Evolutionary conservation across 306 rosid genomes (phyloP).

Genomic region (Rosa persica): DNA sequence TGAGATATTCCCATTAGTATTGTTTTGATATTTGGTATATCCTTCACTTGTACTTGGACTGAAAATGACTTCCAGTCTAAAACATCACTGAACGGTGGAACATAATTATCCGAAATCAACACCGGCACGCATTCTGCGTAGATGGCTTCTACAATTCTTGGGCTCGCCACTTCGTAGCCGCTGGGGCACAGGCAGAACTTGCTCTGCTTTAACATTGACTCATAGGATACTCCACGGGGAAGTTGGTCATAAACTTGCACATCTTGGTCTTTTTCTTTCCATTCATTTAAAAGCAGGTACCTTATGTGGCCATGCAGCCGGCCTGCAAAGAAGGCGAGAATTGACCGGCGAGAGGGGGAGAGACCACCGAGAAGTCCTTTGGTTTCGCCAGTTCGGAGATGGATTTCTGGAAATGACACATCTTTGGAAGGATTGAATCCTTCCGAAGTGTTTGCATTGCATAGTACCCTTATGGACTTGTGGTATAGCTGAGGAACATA

Average conservation of each 20-base stretch:
- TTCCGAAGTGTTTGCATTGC: conserved; percentile 48
- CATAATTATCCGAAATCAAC: conserved; percentile 40
- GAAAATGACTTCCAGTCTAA: conserved; percentile 44
- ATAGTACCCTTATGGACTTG: conserved; percentile 44
- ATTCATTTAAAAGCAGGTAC: conserved; percentile 32
- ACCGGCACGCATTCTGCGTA: conserved; percentile 47
- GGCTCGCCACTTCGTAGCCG: conserved; percentile 49
- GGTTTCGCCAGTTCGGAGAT: conserved; percentile 36
- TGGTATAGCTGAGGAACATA: conserved; percentile 34
- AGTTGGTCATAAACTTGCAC: conserved; percentile 38
- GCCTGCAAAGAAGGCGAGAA: conserved; percentile 53
- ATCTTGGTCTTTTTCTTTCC: conserved; percentile 44
- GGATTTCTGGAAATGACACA: conserved; percentile 46
- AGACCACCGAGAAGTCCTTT: conserved; percentile 32
- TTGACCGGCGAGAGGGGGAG: conserved; percentile 32
- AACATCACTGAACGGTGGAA: conserved; percentile 52
- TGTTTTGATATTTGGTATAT: conserved; percentile 35
- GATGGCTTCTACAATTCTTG: conserved; percentile 52
- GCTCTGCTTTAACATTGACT: conserved; percentile 42
- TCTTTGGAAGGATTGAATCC: conserved; percentile 47
- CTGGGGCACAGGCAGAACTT: conserved; percentile 47
- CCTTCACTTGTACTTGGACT: conserved; percentile 40
- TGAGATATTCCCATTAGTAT: conserved; percentile 42
- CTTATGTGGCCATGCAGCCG: conserved; percentile 40
- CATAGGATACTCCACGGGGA: conserved; percentile 30